These are phyloP conservation scores for Sarocladium kiliense DNA, from an alignment of 2,329 filamentous ascomycete species.

Conservation along the genomic window DNA sequence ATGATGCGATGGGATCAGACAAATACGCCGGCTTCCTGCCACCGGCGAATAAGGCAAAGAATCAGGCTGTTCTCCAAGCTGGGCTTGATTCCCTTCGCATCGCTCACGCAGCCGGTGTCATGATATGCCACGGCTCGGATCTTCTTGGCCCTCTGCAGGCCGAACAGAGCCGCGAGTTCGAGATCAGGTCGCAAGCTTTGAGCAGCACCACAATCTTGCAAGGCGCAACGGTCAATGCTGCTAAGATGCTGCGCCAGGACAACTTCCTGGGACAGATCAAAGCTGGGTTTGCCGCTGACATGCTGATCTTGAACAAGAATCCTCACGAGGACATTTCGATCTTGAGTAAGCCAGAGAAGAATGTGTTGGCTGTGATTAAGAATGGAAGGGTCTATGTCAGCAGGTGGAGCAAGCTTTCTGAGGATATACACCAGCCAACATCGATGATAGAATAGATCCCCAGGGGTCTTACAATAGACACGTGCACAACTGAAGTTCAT, in stretches of 20 bases:
- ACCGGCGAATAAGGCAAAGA: conserved; percentile 41
- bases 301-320: conserved; percentile 46
- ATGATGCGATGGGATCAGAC: conserved; percentile 41
- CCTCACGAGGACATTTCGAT: conserved; percentile 51
- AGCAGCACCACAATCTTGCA: conserved; percentile 20
- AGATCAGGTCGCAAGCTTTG: conserved; percentile 20
- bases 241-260: conserved; percentile 41
- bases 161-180: conserved; percentile 28
- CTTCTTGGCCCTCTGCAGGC: conserved; percentile 24
- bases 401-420: conserved; percentile 18
- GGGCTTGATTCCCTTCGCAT: conserved; percentile 43
- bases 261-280: conserved; percentile 43
- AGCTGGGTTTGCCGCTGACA: conserved; percentile 45
- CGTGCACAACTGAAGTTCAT: too few relatives aligned
- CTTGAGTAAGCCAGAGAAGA: conserved; percentile 40
- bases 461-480: too few relatives aligned
- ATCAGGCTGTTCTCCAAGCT: conserved; percentile 39
- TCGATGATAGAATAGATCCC: neutral
- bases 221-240: conserved; percentile 39
- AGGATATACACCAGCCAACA: conserved; percentile 8
- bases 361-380: conserved; percentile 47
- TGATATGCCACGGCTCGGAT: conserved; percentile 48
- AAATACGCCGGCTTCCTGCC: conserved; percentile 39
- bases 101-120: conserved; percentile 46
- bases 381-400: conserved; percentile 39